A percentile compares a stretch with the other conserved stretches of the same genome.
phyloP scores from a whole-genome alignment of 2,329 filamentous ascomycete species.

The Cladosporium sphaerospermum region DNA sequence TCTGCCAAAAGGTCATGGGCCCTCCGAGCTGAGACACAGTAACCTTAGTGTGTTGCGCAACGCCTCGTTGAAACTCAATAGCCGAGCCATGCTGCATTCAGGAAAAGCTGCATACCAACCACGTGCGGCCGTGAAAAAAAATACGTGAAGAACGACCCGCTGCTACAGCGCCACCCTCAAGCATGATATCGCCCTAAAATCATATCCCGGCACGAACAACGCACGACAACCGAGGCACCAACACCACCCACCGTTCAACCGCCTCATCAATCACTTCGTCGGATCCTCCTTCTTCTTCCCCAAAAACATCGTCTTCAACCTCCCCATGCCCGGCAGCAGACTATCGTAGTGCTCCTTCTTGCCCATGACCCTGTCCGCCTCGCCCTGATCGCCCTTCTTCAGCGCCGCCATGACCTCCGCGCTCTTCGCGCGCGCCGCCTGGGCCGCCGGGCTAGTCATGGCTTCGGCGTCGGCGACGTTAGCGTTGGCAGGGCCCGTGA shows the following conservation, averaged over 20 bases:
- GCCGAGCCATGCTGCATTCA: no score
- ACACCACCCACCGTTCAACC: background rate
- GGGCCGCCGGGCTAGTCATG: slow-evolving; percentile 23
- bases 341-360: slow-evolving; percentile 8
- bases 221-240: no score
- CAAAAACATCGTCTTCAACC: slow-evolving; percentile 3
- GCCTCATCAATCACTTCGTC: background rate
- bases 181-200: no score
- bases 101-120: no score
- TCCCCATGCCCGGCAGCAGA: slow-evolving; percentile 5
- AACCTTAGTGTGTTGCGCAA: no score
- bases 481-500: slow-evolving; percentile 19
- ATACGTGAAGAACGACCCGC: no score
- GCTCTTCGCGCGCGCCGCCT: slow-evolving; percentile 18
- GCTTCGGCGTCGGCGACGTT: slow-evolving; percentile 18
- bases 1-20: no score
- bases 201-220: no score
- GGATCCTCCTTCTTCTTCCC: background rate
- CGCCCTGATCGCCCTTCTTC: slow-evolving; percentile 21
- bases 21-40: no score
- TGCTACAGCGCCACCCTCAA: no score
- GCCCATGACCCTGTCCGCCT: slow-evolving; percentile 21
- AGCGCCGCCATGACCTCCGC: slow-evolving; percentile 23
- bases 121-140: no score
- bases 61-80: no score